Evolutionary conservation across 257 asterid genomes (phyloP).

Genomic region (Nicotiana noctiflora): DNA sequence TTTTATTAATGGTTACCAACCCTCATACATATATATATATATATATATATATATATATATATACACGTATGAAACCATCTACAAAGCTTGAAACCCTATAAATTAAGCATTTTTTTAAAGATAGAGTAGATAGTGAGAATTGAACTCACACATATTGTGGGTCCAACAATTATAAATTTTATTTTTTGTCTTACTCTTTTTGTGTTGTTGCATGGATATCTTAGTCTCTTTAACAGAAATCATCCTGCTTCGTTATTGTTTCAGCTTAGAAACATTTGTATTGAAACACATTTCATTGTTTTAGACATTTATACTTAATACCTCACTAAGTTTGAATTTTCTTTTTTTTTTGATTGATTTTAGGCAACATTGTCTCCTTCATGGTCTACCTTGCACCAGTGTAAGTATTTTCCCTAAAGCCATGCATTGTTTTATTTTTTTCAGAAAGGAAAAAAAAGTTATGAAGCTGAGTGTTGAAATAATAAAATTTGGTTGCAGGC

Average conservation of each 20-base stretch:
- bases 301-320: background rate
- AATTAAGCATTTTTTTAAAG: background rate
- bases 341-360: background rate
- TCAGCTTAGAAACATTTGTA: background rate
- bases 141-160: no score
- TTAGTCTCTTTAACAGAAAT: background rate
- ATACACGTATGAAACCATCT: background rate
- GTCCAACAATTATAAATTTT: no score
- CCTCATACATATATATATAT: background rate
- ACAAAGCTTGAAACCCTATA: background rate
- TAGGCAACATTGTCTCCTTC: conserved; percentile 62
- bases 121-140: no score
- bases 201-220: background rate
- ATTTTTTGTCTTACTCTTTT: background rate
- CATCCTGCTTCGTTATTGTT: background rate
- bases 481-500: conserved; percentile 23
- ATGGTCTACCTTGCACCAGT: conserved; percentile 62
- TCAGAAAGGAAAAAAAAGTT: background rate
- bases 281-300: background rate
- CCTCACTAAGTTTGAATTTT: background rate
- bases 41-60: no score
- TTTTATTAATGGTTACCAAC: background rate
- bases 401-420: conserved; percentile 21
- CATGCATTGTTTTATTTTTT: background rate
- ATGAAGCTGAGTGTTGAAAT: background rate